phyloP scores from a whole-genome alignment of 768 basidiomycete genomes.

The Boletus pseudopeckii region DNA sequence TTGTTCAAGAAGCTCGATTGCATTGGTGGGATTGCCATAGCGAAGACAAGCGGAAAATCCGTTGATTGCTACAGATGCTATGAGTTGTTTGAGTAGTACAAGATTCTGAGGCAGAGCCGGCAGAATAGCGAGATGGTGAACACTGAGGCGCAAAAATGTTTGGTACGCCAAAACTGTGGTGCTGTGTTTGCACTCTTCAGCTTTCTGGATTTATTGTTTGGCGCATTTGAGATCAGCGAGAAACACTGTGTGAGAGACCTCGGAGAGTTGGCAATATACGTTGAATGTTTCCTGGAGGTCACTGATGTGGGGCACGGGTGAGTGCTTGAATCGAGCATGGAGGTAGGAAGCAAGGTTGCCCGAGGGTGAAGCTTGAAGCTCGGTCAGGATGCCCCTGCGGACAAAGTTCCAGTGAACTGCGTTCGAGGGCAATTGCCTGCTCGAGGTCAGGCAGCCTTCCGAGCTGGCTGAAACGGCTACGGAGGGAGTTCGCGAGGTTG shows the following conservation, averaged over 20 bases:
- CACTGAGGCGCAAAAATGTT: neutral
- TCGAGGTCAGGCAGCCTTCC: too few relatives aligned
- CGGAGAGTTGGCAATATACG: neutral
- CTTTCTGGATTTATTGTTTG: neutral
- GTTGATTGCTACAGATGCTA: constrained; percentile 4
- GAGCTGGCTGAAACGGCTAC: too few relatives aligned
- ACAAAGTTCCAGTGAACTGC: too few relatives aligned
- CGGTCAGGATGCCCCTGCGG: neutral
- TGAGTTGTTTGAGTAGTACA: neutral
- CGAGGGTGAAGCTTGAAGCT: neutral
- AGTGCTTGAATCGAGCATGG: neutral
- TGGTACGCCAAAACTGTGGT: constrained; percentile 12
- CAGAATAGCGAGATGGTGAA: neutral
- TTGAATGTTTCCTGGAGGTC: neutral
- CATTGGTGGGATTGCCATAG: constrained; percentile 3
- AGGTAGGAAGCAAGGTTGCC: neutral
- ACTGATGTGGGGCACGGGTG: neutral
- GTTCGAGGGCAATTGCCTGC: too few relatives aligned
- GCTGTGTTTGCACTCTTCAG: constrained; percentile 6
- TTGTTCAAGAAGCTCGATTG: constrained; percentile 33
- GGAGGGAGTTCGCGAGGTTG: too few relatives aligned
- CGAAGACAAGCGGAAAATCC: constrained; percentile 13
- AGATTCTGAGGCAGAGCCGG: constrained; percentile 2
- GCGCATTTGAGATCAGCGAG: neutral
- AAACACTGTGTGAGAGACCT: neutral